Base-by-base conservation (phyloP, 2,329 filamentous ascomycete species). In the Clarireedia hainanense region DNA sequence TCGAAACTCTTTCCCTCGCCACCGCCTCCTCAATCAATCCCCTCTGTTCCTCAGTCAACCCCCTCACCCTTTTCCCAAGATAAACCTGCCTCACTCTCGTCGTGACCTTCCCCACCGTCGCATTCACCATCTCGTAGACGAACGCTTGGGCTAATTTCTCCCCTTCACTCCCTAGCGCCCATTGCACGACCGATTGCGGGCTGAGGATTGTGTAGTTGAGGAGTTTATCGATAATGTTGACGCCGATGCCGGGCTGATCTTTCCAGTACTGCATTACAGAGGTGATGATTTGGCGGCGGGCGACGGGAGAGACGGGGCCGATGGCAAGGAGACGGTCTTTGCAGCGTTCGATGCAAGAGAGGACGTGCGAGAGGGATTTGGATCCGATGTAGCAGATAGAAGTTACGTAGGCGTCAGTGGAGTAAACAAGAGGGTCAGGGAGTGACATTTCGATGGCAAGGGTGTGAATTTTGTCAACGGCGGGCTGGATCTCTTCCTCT, bases 201-300 rank as follows among this genome's bases (percentile, higher is more conserved):
- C 87, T 91, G 37, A 99, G 79, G 64, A 99, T 96, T 14, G 89
- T 91, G 74, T 96, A 99, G 74, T 97, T 99, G 64, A 99, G 85
- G 5, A 99, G 80, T 73, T 97, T 97, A 76, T 97, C 92, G 57
- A 97, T 81, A 65, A 99, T 95, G 64, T 88, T 89, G 63, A 97
- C 83, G 3, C 91, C 94, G 45, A 95, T 86, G 58, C 94, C 94
- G 0, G 92, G 91, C 66, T 99, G 92, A 34, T 92, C 86, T 47
- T 82, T 81, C 94, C 94, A 99, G 75, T 96, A 99, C 42, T 85
- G 79, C 76, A 96, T 89, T 40, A 97, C 91, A 4, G 89, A 89
- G 5, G 86, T 83, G 64, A 97, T 88, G 66, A 99, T 95, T 72
- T 99, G 94, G 43, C 84, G 81, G 42, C 91, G 84, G 1, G 90